Evolutionary conservation across 2,329 filamentous ascomycete species (phyloP), one percentile per base, ranked within the genome.

Genomic region (Claviceps paspali): DNA sequence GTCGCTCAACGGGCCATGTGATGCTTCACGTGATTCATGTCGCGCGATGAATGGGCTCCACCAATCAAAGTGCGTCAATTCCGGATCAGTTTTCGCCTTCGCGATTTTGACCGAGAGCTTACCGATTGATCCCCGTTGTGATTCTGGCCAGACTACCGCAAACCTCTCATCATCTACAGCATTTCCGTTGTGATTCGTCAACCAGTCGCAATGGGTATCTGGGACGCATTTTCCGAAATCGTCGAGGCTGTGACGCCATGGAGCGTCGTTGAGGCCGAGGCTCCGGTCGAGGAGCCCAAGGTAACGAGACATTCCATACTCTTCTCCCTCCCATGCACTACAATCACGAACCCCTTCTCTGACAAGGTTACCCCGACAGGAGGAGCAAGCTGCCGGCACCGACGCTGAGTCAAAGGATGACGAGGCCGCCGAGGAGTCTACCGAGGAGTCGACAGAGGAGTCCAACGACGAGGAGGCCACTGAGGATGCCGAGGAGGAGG

Each of bases 161-260:
- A 33, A 50, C 48, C 48, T 48, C 53, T 55, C 54, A 24, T 31
- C 32, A 32, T 21, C 51, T 51, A 59, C 57, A 19, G 30, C 51
- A 45, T 57, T 54, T 52, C 54, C 61, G 59, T 56, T 60, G 56
- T 56, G 53, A 54, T 54, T 51, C 42, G 51, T 48, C 47, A 50
- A 51, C 45, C 51, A 49, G 53, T 58, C 63, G 61, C 59, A 60
- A 79, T 79, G 75, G 74, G 72, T 64, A 67, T 79, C 63, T 78
- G 73, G 70, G 73, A 78, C 59, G 62, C 68, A 48, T 67, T 76
- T 52, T 67, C 65, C 53, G 75, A 79, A 55, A 63, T 79, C 55
- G 62, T 76, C 53, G 72, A 77, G 62, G 73, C 73, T 45, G 73
- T 70, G 48, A 65, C 68, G 62, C 75, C 75, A 56, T 79, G 75